phyloP scores from a whole-genome alignment of 1,284 basidiomycete genomes.

The Leccinum subatratum region DNA sequence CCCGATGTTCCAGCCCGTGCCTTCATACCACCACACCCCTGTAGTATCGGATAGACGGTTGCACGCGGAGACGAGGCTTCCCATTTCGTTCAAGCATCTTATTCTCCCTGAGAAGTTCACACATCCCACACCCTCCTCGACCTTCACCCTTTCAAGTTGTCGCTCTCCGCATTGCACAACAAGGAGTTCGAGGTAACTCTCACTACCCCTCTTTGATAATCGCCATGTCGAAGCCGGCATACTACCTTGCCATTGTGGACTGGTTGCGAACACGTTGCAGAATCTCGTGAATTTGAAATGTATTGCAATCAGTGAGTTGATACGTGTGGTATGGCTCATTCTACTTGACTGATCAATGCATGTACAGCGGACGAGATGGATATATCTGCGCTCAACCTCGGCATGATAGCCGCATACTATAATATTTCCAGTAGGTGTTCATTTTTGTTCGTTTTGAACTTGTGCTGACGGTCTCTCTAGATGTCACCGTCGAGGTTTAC shows the following conservation, averaged over 20 bases:
- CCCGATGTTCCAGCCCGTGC: constrained; percentile 94
- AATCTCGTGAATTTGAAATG: constrained; percentile 94
- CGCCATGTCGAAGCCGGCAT: constrained; percentile 95
- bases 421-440: constrained; percentile 73
- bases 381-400: constrained; percentile 79
- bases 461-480: constrained; percentile 34
- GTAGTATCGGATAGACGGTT: constrained; percentile 94
- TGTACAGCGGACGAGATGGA: constrained; percentile 86
- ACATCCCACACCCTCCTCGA: constrained; percentile 68
- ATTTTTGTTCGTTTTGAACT: not conserved
- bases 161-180: constrained; percentile 65
- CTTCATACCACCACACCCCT: constrained; percentile 97
- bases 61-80: constrained; percentile 89
- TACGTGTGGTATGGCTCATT: not conserved
- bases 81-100: constrained; percentile 96
- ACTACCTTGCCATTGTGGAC: constrained; percentile 86
- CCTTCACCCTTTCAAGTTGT: constrained; percentile 71
- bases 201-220: constrained; percentile 99
- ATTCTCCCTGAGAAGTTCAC: constrained; percentile 98
- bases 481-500: constrained; percentile 96
- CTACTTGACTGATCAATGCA: constrained; percentile 11
- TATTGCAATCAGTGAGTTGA: constrained; percentile 76
- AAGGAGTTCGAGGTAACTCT: constrained; percentile 36
- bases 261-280: constrained; percentile 58
- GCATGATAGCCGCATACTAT: constrained; percentile 95